Base-by-base conservation (phyloP, 2,329 filamentous ascomycete genomes). In the Pestalotiopsis sp. region DNA sequence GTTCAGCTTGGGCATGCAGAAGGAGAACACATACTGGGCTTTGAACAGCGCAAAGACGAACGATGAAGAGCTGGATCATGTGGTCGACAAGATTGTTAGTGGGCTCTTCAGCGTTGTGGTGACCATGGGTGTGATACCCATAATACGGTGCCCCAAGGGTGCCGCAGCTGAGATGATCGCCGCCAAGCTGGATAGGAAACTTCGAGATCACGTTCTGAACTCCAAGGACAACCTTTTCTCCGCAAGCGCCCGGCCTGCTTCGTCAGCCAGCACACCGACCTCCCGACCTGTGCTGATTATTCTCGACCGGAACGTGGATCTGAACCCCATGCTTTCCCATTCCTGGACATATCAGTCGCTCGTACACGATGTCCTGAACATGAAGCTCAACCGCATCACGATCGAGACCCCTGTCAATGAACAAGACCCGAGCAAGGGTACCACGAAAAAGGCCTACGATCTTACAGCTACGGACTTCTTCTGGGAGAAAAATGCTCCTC, bases 251-350 rank as follows among this genome's bases (percentile, higher is more conserved):
- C 87, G 92, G 70, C 85, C 90, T 2, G 82, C 85, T 7, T 83
- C 83, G 45, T 83, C 85, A n/a, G 81, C 86, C 1, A 86, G 88
- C 17, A 91, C 92, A 0, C 88, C 91, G 2, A 88, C 91, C 9
- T 93, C 93, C 27, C 86, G 97, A 63, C 96, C 97, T 0, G 94
- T 98, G 0, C 88, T 99, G 60, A 90, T 99, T 72, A 92, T 99
- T 65, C 91, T 98, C 62, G 96, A 99, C 81, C 91, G 96, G 73
- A 98, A 98, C 76, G 91, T 99, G 59, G 96, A 99, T 79, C 83
- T 99, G 66, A 94, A 97, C 72, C 95, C 96, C 2, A 98, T 99
- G 96, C 87, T 99, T n/a, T 98, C 95, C 14, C 96, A 99, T 81
- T 98, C 95, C 1, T 95, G 92, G 92, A 94, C 81, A 3, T 84